These are phyloP conservation scores for Diaporthe caulivora DNA, from an alignment of 2,329 filamentous ascomycete species.

Conservation along the genomic window DNA sequence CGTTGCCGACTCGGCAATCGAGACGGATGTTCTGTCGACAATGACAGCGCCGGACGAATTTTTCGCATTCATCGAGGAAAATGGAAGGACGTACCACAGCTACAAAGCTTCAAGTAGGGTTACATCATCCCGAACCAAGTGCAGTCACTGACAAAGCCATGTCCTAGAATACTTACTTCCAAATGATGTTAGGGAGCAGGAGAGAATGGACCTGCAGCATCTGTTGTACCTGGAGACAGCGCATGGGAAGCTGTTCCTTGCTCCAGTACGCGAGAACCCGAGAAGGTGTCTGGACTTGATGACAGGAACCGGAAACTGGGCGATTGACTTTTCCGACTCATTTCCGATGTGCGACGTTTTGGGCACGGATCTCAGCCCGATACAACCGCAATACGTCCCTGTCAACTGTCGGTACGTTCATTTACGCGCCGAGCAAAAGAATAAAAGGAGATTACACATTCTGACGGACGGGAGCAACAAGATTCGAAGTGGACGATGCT, in stretches of 20 bases:
- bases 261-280: conserved; percentile 40
- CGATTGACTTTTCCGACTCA: conserved; percentile 44
- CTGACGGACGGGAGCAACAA: conserved; percentile 45
- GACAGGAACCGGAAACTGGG: conserved; percentile 47
- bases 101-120: conserved; percentile 45
- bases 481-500: conserved; percentile 45
- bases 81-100: conserved; percentile 38
- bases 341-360: conserved; percentile 42
- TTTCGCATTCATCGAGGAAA: conserved; percentile 37
- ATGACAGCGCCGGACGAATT: conserved; percentile 34
- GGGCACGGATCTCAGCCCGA: conserved; percentile 45
- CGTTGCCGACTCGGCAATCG: conserved; percentile 37
- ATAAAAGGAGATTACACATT: neutral
- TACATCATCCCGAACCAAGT: neutral
- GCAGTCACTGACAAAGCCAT: neutral
- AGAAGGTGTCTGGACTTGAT: conserved; percentile 45
- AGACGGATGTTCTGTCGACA: conserved; percentile 29
- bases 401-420: conserved; percentile 41
- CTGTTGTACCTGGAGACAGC: conserved; percentile 42
- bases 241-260: conserved; percentile 40
- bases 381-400: conserved; percentile 45
- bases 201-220: conserved; percentile 41
- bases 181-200: conserved; percentile 37
- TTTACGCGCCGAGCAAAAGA: neutral
- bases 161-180: conserved; percentile 41